phyloP scores from a whole-genome alignment of 2,329 filamentous ascomycete species.

The Fusarium fujikuroi region DNA sequence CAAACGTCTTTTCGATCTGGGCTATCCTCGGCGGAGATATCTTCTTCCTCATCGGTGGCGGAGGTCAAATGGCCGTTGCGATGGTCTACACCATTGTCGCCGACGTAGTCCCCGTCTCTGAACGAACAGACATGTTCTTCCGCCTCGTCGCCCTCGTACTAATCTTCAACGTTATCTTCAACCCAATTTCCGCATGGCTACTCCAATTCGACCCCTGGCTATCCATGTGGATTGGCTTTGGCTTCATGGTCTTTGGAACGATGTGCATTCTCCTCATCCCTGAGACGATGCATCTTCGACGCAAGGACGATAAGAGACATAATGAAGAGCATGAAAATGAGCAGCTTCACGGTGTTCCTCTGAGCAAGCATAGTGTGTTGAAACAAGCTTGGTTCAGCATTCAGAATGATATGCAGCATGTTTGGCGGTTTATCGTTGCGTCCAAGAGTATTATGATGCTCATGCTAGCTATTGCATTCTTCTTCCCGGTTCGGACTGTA shows the following conservation, averaged over 20 bases:
- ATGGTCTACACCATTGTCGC: constrained; percentile 59
- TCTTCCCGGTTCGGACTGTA: constrained; percentile 46
- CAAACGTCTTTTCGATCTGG: constrained; percentile 55
- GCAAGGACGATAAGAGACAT: constrained; percentile 42
- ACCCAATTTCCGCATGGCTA: constrained; percentile 55
- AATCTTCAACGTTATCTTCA: constrained; percentile 52
- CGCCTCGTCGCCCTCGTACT: constrained; percentile 52
- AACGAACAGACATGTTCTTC: constrained; percentile 55
- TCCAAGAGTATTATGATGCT: constrained; percentile 54
- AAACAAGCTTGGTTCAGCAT: constrained; percentile 43
- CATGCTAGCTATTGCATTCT: constrained; percentile 48
- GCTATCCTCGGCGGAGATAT: constrained; percentile 48
- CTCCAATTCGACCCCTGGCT: constrained; percentile 54
- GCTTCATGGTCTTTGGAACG: constrained; percentile 44
- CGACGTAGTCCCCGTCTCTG: constrained; percentile 54
- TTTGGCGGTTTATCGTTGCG: constrained; percentile 54
- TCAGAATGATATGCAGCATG: constrained; percentile 48
- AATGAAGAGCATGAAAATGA: constrained; percentile 5
- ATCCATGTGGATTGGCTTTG: constrained; percentile 51
- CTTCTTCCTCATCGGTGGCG: constrained; percentile 56
- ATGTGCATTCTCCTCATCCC: constrained; percentile 51
- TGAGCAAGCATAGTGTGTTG: constrained; percentile 26
- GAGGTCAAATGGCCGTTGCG: constrained; percentile 51
- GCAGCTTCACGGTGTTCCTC: not conserved
- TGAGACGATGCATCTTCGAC: constrained; percentile 55